These are phyloP conservation scores for Xenoacremonium recifei DNA, from an alignment of 2,329 filamentous ascomycete genomes.

Conservation along the genomic window DNA sequence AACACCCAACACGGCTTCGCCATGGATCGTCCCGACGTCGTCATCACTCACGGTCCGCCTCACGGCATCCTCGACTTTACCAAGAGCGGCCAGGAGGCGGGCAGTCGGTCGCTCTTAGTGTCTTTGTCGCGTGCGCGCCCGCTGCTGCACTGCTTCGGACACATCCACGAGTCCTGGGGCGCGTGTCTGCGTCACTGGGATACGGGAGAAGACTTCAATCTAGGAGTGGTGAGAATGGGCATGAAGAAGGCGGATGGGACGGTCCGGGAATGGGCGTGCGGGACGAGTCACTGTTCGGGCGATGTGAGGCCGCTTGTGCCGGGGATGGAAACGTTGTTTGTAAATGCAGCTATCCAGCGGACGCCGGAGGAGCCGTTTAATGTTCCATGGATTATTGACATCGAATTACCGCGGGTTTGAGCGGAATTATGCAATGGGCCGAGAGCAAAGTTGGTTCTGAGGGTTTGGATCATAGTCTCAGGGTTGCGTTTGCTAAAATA, in stretches of 20 bases:
- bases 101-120: slow-evolving; percentile 27
- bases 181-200: slow-evolving; percentile 24
- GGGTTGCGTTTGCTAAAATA: no score
- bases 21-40: slow-evolving; percentile 27
- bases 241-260: background rate
- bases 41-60: slow-evolving; percentile 34
- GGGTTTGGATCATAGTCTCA: no score
- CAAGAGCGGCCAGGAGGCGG: slow-evolving; percentile 20
- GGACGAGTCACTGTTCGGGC: slow-evolving; percentile 5
- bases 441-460: no score
- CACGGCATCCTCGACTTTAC: slow-evolving; percentile 40
- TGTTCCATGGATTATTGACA: slow-evolving; percentile 15
- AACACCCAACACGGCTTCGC: slow-evolving; percentile 19
- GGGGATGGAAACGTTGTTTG: slow-evolving; percentile 14
- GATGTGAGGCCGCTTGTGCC: background rate
- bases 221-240: background rate
- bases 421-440: no score
- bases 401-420: slow-evolving; percentile 16
- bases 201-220: background rate
- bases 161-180: slow-evolving; percentile 32
- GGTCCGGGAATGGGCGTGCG: background rate
- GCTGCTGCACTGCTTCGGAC: slow-evolving; percentile 35
- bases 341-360: slow-evolving; percentile 18
- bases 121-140: slow-evolving; percentile 26
- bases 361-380: slow-evolving; percentile 1